Conservation (phyloP, 148 eudicot species). For the Linanthus parryae region DNA sequence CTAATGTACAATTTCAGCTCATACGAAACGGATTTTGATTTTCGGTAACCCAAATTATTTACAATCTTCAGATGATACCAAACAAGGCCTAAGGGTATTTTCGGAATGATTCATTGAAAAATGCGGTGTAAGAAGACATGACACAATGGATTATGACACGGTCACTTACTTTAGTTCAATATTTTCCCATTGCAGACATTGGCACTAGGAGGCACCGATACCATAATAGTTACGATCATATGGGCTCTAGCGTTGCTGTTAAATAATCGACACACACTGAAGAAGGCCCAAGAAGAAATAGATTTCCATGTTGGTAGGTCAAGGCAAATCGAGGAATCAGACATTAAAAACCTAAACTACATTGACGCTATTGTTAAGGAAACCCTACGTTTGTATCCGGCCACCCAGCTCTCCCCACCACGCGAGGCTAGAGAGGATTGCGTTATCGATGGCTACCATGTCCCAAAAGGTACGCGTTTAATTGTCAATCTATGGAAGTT, state of each 20-base stretch:
- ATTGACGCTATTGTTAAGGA: conserved; percentile 35
- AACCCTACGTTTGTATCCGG: conserved; percentile 37
- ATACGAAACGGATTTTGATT: too few species aligned
- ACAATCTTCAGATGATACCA: too few species aligned
- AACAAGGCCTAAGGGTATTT: too few species aligned
- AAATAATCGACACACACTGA: conserved; percentile 15
- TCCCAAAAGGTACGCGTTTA: conserved; percentile 33
- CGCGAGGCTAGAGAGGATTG: conserved; percentile 33
- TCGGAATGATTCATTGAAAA: too few species aligned
- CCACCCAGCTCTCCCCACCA: conserved; percentile 31
- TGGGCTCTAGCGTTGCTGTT: conserved; percentile 33
- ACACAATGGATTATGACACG: too few species aligned
- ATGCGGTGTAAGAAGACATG: too few species aligned
- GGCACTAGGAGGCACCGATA: conserved; percentile 32
- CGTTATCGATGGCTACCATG: conserved; percentile 11
- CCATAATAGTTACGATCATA: conserved; percentile 23
- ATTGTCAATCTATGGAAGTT: conserved; percentile 37
- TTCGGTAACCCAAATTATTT: too few species aligned
- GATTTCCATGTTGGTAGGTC: conserved; percentile 23
- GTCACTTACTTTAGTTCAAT: too few species aligned
- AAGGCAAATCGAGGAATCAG: conserved; percentile 31
- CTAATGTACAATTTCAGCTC: too few species aligned
- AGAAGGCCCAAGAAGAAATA: conserved; percentile 25
- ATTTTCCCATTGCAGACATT: too few species aligned
- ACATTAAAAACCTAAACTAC: conserved; percentile 21